These are phyloP conservation scores for Verbena officinalis DNA, from an alignment of 257 asterid genomes.

Conservation along the genomic window DNA sequence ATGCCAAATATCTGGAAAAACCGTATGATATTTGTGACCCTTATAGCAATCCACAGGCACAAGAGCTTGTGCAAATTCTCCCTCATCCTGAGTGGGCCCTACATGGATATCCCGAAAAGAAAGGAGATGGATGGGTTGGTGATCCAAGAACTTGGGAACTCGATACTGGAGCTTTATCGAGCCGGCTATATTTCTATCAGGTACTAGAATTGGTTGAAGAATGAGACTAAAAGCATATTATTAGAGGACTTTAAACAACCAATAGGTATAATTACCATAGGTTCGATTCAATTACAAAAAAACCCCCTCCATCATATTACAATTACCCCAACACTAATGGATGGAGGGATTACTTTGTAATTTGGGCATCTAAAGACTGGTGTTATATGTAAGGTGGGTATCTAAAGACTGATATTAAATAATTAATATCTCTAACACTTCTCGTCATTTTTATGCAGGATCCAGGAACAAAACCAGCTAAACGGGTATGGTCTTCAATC, in stretches of 20 bases:
- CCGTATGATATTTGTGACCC: conserved; percentile 89
- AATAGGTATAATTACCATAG: too few relatives aligned
- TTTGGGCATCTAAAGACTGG: too few relatives aligned
- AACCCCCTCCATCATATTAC: too few relatives aligned
- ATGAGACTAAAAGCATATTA: too few relatives aligned
- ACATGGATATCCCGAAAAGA: conserved; percentile 70
- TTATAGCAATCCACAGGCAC: conserved; percentile 92
- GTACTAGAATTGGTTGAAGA: conserved; percentile 32
- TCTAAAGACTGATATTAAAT: too few relatives aligned
- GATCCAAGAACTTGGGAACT: conserved; percentile 85
- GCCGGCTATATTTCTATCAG: conserved; percentile 82
- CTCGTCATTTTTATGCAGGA: conserved; percentile 45
- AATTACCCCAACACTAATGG: too few relatives aligned
- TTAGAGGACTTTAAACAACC: too few relatives aligned
- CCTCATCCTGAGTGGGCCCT: conserved; percentile 92
- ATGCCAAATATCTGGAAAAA: conserved; percentile 56
- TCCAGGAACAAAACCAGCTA: conserved; percentile 84
- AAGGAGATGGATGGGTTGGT: conserved; percentile 88
- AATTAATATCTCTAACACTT: not conserved
- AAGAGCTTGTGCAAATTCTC: conserved; percentile 78
- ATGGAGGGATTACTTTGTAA: too few relatives aligned
- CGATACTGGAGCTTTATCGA: conserved; percentile 68
- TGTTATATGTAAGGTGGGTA: too few relatives aligned
- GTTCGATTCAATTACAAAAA: too few relatives aligned
- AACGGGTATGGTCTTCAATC: conserved; percentile 70